These are phyloP conservation scores for Plasmodium chabaudi DNA, from an alignment of 169 alveolate species.

Conservation along the genomic window DNA sequence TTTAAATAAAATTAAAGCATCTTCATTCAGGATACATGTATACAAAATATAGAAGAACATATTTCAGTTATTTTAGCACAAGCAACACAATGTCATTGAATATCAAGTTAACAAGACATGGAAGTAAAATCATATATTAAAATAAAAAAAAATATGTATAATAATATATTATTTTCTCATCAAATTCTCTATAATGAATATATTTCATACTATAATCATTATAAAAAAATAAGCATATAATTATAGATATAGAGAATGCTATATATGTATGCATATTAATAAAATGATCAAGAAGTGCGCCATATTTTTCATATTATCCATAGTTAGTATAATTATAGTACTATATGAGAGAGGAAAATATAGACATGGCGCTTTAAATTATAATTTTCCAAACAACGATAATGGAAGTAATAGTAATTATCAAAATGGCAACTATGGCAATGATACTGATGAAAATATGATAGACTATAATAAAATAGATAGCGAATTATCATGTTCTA, in stretches of 20 bases:
- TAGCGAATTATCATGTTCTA: neutral
- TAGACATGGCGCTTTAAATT: neutral
- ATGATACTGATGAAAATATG: neutral
- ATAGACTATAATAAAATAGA: neutral
- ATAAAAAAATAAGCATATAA: no score
- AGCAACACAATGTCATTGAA: neutral
- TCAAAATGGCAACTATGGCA: neutral
- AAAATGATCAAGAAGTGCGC: constrained; percentile 58
- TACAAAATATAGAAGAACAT: neutral
- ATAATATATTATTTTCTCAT: no score
- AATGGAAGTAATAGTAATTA: neutral
- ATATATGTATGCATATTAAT: neutral
- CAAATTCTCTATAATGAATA: no score
- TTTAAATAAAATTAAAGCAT: neutral
- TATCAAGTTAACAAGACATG: neutral
- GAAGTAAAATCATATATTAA: no score
- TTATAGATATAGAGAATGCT: no score
- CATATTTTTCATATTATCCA: constrained; percentile 35
- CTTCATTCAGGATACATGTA: neutral
- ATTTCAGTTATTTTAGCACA: neutral
- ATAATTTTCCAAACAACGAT: neutral
- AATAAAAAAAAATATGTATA: no score
- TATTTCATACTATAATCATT: no score
- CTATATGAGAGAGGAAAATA: constrained; percentile 15
- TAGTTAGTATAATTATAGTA: constrained; percentile 54